Percentiles rank a stretch among this genome's conserved stretches.
These are phyloP conservation scores for Dictyostelium purpureum DNA, from an alignment of 78 protist species.

Conservation along the genomic window DNA sequence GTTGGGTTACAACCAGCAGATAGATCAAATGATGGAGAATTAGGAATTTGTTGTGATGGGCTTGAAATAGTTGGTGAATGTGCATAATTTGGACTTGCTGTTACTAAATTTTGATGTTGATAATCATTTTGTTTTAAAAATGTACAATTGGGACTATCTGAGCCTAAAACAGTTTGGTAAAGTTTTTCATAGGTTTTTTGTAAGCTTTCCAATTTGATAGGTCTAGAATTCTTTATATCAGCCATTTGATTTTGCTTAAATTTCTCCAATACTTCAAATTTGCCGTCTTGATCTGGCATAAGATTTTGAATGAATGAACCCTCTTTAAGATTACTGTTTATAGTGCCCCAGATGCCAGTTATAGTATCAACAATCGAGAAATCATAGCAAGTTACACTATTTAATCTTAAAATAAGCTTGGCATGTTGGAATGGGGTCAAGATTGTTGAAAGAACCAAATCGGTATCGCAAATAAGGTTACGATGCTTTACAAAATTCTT, in stretches of 20 bases:
- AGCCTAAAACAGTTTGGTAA: slow-evolving; percentile 8
- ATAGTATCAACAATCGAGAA: slow-evolving; percentile 39
- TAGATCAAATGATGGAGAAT: background rate
- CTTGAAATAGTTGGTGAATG: background rate
- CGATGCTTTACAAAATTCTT: slow-evolving; percentile 74
- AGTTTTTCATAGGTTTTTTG: slow-evolving; percentile 54
- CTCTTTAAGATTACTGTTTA: background rate
- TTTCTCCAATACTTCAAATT: slow-evolving; percentile 35
- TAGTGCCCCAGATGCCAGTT: slow-evolving; percentile 63
- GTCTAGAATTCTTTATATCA: background rate
- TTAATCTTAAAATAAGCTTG: slow-evolving; percentile 44
- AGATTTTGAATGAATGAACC: slow-evolving; percentile 21
- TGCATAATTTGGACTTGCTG: slow-evolving; percentile 7
- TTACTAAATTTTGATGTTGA: slow-evolving; percentile 10
- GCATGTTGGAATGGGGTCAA: slow-evolving; percentile 71
- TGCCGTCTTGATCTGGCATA: slow-evolving; percentile 35
- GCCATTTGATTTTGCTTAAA: background rate
- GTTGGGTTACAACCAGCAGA: background rate
- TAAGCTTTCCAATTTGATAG: slow-evolving; percentile 15
- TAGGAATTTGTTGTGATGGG: background rate
- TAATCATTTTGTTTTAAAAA: background rate
- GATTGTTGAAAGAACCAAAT: slow-evolving; percentile 43
- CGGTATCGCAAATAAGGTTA: slow-evolving; percentile 66
- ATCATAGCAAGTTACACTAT: slow-evolving; percentile 65
- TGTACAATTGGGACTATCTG: background rate